Base-by-base conservation (phyloP, 2,329 filamentous ascomycete genomes). In the Diplodia seriata region DNA sequence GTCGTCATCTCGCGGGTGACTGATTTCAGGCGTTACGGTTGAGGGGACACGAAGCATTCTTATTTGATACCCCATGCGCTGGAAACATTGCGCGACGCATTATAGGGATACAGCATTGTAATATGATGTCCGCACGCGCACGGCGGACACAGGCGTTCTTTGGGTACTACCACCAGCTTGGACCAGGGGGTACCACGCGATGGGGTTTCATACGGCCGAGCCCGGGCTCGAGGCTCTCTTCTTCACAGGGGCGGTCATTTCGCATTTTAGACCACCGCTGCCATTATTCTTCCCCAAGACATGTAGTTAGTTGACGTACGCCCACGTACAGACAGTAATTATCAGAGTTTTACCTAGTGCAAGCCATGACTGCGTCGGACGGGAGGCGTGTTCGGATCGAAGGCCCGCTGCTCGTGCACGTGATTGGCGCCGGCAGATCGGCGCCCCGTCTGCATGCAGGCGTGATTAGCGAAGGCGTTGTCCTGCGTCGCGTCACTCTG, bases 21-120 rank as follows among this genome's bases (percentile, higher is more conserved):
- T 63, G 40, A 51, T 53, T 63, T 63, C 59, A 63, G 59, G 59
- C 59, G 43, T 63, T 63, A 63, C 59, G 59, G 59, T 63, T 63
- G 59, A 47, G 31, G 47, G 59, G 59, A 63, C 59, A 63, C 59
- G 59, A 63, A 49, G 31, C 59, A 63, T 63, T 63, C 59, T 51
- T 51, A 63, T 67, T 67, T 67, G 64, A 67, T 67, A 67, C 64
- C 62, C 64, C 53, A 51, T 40, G 64, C 64, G 43, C 64, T 67
- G 53, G 53, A 63, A 63, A 63, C 59, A 63, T 36, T 51, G 59
- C 59, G 59, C 59, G 59, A 63, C 59, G 47, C 59, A 63, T 47
- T 63, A 63, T 63, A 63, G 59, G 59, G 59, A 51, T 63, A 51
- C 59, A 63, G 40, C 59, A 51, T 63, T 63, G 31, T 63, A 63